A percentile compares a stretch with the other conserved stretches of the same genome.
Evolutionary conservation across 2,329 filamentous ascomycete species (phyloP).

Genomic region (Pseudodiploospora longispora): DNA sequence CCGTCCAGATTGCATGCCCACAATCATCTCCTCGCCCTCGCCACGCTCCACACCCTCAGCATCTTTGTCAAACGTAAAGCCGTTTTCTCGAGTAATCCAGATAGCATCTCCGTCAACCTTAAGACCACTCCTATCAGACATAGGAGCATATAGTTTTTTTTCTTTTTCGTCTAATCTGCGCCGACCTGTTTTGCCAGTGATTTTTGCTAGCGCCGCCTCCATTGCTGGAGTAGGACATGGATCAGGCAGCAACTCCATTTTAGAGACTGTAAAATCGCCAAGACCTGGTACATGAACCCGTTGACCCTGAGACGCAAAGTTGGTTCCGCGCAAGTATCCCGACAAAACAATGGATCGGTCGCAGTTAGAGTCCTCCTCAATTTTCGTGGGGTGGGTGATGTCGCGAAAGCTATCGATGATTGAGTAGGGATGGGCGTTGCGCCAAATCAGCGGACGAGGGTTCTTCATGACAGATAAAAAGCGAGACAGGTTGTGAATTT

Average conservation of each 20-base stretch:
- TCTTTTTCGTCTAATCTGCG: slow-evolving; percentile 90
- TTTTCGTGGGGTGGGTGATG: slow-evolving; percentile 83
- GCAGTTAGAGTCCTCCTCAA: slow-evolving; percentile 82
- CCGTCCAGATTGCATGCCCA: slow-evolving; percentile 77
- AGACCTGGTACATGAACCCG: slow-evolving; percentile 87
- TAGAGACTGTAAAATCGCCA: slow-evolving; percentile 76
- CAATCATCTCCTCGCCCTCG: slow-evolving; percentile 91
- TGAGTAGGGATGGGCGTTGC: slow-evolving; percentile 91
- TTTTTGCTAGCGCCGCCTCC: slow-evolving; percentile 79
- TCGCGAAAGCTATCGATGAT: slow-evolving; percentile 92
- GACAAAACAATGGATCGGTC: slow-evolving; percentile 87
- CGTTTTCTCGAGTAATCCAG: slow-evolving; percentile 68
- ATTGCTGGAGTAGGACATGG: slow-evolving; percentile 91
- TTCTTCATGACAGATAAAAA: slow-evolving; percentile 99
- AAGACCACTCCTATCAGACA: slow-evolving; percentile 94
- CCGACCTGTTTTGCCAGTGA: slow-evolving; percentile 71
- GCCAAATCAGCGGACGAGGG: slow-evolving; percentile 88
- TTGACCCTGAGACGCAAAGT: slow-evolving; percentile 79
- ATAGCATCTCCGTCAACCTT: slow-evolving; percentile 96
- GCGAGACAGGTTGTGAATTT: slow-evolving; percentile 89
- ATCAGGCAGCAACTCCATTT: slow-evolving; percentile 82
- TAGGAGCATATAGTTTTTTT: slow-evolving; percentile 90
- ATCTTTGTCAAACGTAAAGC: slow-evolving; percentile 66
- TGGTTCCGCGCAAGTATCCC: slow-evolving; percentile 89
- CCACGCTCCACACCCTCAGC: slow-evolving; percentile 66